Evolutionary conservation across 2,329 filamentous ascomycete species (phyloP).

Genomic region (Xylariaceae sp.): DNA sequence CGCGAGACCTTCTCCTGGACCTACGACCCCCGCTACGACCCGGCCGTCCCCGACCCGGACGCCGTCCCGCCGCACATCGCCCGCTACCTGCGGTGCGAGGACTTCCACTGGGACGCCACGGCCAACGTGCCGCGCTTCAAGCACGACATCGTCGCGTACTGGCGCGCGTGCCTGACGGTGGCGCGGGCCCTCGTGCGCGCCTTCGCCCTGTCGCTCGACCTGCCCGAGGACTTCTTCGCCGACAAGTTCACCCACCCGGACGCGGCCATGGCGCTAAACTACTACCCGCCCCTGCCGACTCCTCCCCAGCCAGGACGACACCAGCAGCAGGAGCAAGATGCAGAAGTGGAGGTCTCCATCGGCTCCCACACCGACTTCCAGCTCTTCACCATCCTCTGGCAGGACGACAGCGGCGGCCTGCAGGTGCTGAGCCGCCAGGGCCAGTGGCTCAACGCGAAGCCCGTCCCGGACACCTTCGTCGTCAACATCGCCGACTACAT

Average conservation of each 20-base stretch:
- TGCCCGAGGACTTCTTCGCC: constrained; percentile 38
- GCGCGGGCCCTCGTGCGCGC: constrained; percentile 34
- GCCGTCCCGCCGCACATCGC: constrained; percentile 17
- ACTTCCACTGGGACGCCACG: constrained; percentile 24
- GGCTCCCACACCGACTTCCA: constrained; percentile 45
- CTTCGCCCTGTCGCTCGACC: constrained; percentile 37
- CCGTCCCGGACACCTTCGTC: constrained; percentile 38
- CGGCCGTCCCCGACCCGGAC: constrained; percentile 27
- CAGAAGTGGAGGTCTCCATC: constrained; percentile 30
- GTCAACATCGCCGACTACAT: constrained; percentile 42
- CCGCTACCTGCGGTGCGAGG: constrained; percentile 17
- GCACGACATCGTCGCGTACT: constrained; percentile 31
- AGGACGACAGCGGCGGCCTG: constrained; percentile 39
- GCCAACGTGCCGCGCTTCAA: constrained; percentile 32
- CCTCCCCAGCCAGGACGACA: not conserved
- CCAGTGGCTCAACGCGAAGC: constrained; percentile 39
- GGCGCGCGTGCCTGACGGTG: constrained; percentile 31
- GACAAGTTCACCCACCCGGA: constrained; percentile 29
- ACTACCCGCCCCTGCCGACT: constrained; percentile 35
- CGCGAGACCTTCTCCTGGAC: constrained; percentile 33
- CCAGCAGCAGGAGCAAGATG: no score
- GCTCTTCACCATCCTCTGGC: constrained; percentile 43
- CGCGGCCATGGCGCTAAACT: constrained; percentile 33
- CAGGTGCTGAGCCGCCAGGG: constrained; percentile 42
- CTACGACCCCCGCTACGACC: constrained; percentile 29